phyloP scores from a whole-genome alignment of 2,329 filamentous ascomycete species.

The Juglanconis oblonga region DNA sequence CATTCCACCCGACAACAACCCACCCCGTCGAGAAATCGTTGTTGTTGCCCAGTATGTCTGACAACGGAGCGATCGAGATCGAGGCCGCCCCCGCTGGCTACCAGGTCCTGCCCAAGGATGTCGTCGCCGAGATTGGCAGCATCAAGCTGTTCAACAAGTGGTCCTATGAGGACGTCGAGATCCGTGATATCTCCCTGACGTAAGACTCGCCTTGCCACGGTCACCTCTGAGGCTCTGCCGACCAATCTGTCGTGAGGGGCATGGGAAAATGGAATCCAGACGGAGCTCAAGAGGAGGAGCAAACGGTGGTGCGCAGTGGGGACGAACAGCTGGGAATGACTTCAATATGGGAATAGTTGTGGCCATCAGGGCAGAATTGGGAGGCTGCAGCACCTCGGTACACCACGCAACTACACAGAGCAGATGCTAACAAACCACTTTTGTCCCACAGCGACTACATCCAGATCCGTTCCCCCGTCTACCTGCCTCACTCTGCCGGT shows the following conservation, averaged over 20 bases:
- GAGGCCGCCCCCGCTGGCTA: constrained; percentile 67
- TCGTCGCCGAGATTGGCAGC: constrained; percentile 82
- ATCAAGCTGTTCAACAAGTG: constrained; percentile 99
- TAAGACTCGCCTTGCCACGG: constrained; percentile 51
- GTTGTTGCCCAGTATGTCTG: constrained; percentile 72
- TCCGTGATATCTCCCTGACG: constrained; percentile 99
- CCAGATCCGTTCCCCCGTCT: constrained; percentile 98
- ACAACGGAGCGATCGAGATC: constrained; percentile 91
- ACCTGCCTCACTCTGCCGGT: constrained; percentile 97
- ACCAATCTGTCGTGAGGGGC: constrained; percentile 21
- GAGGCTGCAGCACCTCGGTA: neutral
- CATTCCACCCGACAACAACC: constrained; percentile 14
- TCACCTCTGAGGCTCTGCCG: constrained; percentile 27
- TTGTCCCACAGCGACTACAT: constrained; percentile 82
- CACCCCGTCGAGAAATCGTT: constrained; percentile 14
- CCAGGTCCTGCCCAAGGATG: constrained; percentile 88
- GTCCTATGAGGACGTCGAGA: constrained; percentile 97
- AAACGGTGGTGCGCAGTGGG: neutral
- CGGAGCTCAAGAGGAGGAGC: neutral
- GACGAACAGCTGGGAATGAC: neutral
- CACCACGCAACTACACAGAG: constrained; percentile 8
- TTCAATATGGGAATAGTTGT: neutral
- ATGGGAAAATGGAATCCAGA: neutral
- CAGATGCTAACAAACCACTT: constrained; percentile 30
- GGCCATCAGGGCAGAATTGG: constrained; percentile 11